Evolutionary conservation across 2,329 filamentous ascomycete genomes (phyloP), one percentile per base, ranked within the genome.

Genomic region (Colletotrichum nymphaeae): DNA sequence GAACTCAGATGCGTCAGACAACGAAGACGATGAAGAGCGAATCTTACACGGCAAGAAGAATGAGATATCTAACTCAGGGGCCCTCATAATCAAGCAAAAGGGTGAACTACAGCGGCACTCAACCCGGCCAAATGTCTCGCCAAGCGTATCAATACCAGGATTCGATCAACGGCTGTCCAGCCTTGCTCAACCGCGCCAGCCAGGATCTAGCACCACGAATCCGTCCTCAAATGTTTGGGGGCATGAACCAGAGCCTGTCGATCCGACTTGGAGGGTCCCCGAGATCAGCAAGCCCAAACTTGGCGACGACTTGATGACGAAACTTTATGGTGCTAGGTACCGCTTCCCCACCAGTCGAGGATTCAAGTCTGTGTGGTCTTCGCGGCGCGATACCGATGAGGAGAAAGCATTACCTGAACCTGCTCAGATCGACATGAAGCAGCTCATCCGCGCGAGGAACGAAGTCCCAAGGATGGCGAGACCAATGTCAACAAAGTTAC

Each of bases 181-280:
- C 32, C 64, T 78, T 28, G 66, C 76, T 3, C 76, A 76, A 59
- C 60, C 77, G 6, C 63, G 76, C 12, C 75, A 76, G 42, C 69
- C 74, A 16, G 76, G 76, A 28, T 75, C 78, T 24, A 76, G 75
- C 3, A 57, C 35, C 2, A 73, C 75, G 2, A 26, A 72, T 11
- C 55, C 69, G 12, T 69, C 74, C 5, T 69, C 49, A 14, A 67
- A 73, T 6, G 14, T 69, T 11, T 72, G 71, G 52, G 74, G 70
- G 6, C 74, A 76, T 24, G 68, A 75, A 14, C 74, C 76, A 14
- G 63, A 69, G 30, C 55, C 76, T 11, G 67, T 79, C 24, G 84
- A 86, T 63, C 81, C 84, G 4, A 74, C 78, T 0, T 86, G 85
- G 85, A 78, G 78, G 30, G 77, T 77, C 1, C 84, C 85, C 1